phyloP scores from a whole-genome alignment of 306 rosid genomes.

The Cotoneaster glaucophyllus region DNA sequence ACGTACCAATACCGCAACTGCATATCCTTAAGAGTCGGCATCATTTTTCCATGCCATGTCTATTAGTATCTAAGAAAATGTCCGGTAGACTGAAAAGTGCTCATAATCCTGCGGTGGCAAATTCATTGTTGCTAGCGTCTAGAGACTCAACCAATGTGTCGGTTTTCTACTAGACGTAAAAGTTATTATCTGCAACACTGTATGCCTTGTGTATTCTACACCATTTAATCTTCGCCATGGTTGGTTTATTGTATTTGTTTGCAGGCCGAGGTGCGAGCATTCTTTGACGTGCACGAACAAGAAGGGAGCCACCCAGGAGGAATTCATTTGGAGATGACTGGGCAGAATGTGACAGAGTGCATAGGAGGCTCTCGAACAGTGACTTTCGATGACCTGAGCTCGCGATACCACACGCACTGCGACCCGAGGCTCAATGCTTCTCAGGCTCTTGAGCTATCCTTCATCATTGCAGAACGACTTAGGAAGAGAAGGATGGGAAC shows the following conservation, averaged over 20 bases:
- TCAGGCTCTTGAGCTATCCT: conserved; percentile 68
- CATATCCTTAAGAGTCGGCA: not conserved
- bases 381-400: conserved; percentile 65
- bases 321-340: conserved; percentile 70
- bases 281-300: conserved; percentile 78
- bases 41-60: not conserved
- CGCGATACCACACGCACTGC: conserved; percentile 76
- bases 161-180: not conserved
- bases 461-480: conserved; percentile 61
- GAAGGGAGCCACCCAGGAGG: conserved; percentile 82
- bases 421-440: conserved; percentile 78
- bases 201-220: not conserved
- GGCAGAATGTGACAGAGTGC: conserved; percentile 81
- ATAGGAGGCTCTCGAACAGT: conserved; percentile 71
- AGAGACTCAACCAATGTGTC: not conserved
- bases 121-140: not conserved
- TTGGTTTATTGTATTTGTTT: not conserved
- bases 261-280: conserved; percentile 75
- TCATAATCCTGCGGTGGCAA: not conserved
- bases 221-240: not conserved
- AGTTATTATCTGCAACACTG: not conserved
- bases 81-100: not conserved
- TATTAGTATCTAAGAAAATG: not conserved
- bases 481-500: conserved; percentile 66
- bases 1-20: not conserved